These are phyloP conservation scores for Oropetium thomaeum DNA, from an alignment of 176 grass and related monocot genomes.

Conservation along the genomic window DNA sequence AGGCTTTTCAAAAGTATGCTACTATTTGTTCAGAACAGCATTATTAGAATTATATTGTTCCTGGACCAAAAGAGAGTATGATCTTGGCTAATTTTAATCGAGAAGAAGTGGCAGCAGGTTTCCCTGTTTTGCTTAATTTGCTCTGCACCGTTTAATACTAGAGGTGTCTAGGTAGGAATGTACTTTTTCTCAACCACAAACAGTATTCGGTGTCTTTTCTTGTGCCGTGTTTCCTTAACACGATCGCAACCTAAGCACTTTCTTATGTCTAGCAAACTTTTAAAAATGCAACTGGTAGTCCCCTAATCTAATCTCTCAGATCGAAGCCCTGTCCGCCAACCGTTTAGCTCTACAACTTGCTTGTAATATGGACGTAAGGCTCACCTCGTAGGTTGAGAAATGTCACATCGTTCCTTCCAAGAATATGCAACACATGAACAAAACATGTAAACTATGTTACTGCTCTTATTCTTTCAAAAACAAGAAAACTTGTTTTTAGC, in stretches of 20 bases:
- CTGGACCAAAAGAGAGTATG: background rate
- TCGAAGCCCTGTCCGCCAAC: background rate
- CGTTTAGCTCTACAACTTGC: background rate
- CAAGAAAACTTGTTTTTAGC: too few relatives aligned
- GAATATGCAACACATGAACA: background rate
- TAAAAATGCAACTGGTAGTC: background rate
- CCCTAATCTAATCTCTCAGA: background rate
- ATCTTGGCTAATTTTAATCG: background rate
- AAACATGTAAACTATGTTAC: background rate
- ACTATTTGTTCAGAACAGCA: background rate
- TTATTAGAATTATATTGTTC: background rate
- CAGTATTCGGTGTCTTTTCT: constrained; percentile 18
- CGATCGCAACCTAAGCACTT: constrained; percentile 36
- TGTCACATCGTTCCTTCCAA: background rate
- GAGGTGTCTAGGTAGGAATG: background rate
- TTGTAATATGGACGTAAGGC: background rate
- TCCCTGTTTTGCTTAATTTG: constrained; percentile 9
- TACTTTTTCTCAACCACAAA: constrained; percentile 24
- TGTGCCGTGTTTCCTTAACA: constrained; percentile 25
- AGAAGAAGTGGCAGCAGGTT: constrained; percentile 33
- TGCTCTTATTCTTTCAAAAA: too few relatives aligned
- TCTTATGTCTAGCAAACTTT: constrained; percentile 36
- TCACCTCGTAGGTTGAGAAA: too few relatives aligned
- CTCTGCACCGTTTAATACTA: background rate
- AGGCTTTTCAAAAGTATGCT: background rate